Conservation (phyloP, 2,329 filamentous ascomycete genomes). For the Paradendryphiella salina region DNA sequence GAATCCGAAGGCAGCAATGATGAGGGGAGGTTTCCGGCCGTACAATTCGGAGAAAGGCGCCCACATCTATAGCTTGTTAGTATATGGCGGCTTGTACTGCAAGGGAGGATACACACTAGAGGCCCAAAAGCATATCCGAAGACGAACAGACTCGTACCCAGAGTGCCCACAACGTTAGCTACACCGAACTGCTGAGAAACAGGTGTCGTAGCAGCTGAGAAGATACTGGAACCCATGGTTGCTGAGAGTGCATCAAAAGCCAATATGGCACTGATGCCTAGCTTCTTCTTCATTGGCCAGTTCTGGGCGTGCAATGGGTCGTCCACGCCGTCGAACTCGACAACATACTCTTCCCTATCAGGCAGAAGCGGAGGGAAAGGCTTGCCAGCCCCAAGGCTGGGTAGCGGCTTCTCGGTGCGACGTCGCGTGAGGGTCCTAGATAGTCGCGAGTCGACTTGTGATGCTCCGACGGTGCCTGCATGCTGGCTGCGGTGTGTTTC, state of each 20-base stretch:
- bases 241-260: constrained; percentile 73
- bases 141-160: constrained; percentile 42
- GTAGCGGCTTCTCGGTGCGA: constrained; percentile 58
- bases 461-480: constrained; percentile 66
- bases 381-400: constrained; percentile 71
- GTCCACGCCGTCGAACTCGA: constrained; percentile 79
- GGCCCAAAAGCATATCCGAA: constrained; percentile 48
- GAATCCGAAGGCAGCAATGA: constrained; percentile 56
- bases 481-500: constrained; percentile 73
- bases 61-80: constrained; percentile 35
- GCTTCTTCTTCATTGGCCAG: constrained; percentile 79
- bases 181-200: constrained; percentile 40
- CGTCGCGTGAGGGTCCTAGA: constrained; percentile 47
- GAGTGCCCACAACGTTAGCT: constrained; percentile 35
- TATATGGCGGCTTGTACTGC: neutral
- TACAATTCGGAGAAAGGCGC: constrained; percentile 59
- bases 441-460: constrained; percentile 46
- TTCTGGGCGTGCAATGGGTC: constrained; percentile 89
- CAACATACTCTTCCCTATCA: constrained; percentile 75
- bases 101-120: constrained; percentile 21
- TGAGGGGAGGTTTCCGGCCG: constrained; percentile 55
- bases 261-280: constrained; percentile 67
- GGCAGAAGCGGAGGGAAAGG: constrained; percentile 71
- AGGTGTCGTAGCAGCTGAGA: constrained; percentile 41
- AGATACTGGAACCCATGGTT: constrained; percentile 63